Conservation (phyloP, 768 basidiomycete species). For the Lactarius hengduanensis region DNA sequence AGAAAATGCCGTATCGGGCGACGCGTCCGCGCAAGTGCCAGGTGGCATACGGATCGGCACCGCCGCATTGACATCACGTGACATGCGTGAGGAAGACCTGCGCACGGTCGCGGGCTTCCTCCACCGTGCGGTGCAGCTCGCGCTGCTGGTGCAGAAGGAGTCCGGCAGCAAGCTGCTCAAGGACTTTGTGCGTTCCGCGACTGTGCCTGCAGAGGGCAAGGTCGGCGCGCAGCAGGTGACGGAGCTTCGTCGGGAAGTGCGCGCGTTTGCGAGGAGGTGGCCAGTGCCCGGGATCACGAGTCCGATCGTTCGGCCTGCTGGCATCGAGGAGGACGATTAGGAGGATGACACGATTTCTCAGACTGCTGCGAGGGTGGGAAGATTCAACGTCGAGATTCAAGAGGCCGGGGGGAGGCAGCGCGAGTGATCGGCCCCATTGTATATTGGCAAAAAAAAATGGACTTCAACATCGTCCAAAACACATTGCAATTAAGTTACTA, state of each 20-base stretch:
- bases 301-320: constrained; percentile 53
- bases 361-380: constrained; percentile 8
- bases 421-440: constrained; percentile 2
- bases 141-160: constrained; percentile 88
- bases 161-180: constrained; percentile 93
- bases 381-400: constrained; percentile 27
- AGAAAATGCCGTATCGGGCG: constrained; percentile 98
- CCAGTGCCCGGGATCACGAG: constrained; percentile 83
- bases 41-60: constrained; percentile 98
- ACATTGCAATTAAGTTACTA: not conserved
- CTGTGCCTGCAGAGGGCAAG: constrained; percentile 63
- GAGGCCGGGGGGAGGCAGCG: not conserved
- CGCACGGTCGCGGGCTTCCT: constrained; percentile 86
- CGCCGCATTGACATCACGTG: constrained; percentile 89
- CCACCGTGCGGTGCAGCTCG: constrained; percentile 91
- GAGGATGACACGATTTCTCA: not conserved
- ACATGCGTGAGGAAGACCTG: constrained; percentile 88
- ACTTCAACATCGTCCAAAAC: constrained; percentile 30
- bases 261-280: constrained; percentile 79
- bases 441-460: constrained; percentile 18
- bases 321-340: constrained; percentile 54
- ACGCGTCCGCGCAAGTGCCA: constrained; percentile 91
- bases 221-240: constrained; percentile 68
- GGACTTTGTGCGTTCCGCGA: constrained; percentile 88
- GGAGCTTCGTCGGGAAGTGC: constrained; percentile 77